Base-by-base conservation (phyloP, 805 yeast genomes). In the Lipomyces kockii region DNA sequence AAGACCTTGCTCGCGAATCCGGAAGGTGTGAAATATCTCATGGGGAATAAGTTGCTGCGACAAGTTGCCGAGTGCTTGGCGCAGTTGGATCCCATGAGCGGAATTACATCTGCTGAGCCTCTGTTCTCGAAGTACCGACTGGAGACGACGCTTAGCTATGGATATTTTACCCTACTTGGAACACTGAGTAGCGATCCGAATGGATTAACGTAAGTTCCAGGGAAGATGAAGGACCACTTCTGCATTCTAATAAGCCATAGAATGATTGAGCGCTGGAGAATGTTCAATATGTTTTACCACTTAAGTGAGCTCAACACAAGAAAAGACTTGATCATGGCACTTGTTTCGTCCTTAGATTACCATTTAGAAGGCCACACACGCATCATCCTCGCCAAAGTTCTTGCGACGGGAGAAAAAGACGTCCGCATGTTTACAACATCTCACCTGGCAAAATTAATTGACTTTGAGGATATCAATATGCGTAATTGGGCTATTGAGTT, bases 1-100 rank as follows among this genome's bases (percentile, higher is more conserved):
- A 87, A 84, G 67, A 83, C 89, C 57, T 79, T 94, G 7, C 79
- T 92, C 1, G 80, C 86, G 0, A 83, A 85, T 37, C 82, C 83
- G 0, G 89, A 85, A 67, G 98, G 98, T 11, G 83, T 86, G 52
- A 83, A 83, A 68, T 89, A 87, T 71, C 80, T 92, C 17, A 79
- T 83, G 43, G 89, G 86, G 63, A 92, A 89, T 77, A 93, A 95
- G 77, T 81, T 93, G 7, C 77, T 94, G 46, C 90, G 97, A 1
- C 98, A 94, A 76, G 83, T 94, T 61, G 92, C 97, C 0, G 97
- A 95, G 72, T 88, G 96, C 61, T 81, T 94, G 54, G 95, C 95
- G 0, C 97, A 91, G 76, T 80, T 91, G 25, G 96, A 90, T 74
- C 94, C 94, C 0, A 83, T 81, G 75, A 88, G 92, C 75, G 96